Base-by-base conservation (phyloP, 768 basidiomycete genomes). In the Naganishia vaughanmartiniae region DNA sequence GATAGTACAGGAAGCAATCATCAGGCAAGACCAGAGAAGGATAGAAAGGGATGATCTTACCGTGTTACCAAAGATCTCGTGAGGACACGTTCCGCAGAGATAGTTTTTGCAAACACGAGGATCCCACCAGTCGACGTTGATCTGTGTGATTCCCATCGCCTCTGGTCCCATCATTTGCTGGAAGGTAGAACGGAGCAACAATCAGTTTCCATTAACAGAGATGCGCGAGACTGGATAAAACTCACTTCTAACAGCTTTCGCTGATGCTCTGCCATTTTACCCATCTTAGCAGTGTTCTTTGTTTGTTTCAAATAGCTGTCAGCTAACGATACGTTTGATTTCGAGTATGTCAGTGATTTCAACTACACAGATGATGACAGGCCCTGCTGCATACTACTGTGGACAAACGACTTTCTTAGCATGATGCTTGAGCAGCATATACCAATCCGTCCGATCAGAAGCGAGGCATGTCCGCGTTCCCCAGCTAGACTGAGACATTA, bases 161-260 rank as follows among this genome's bases (percentile, higher is more conserved):
- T 99, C 95, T 55, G 95, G 91, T n/a, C 93, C 95, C 94, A 97
- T 97, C 93, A 95, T 96, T 94, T 96, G 94, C 94, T 96, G 71
- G n/a, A 55, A 21, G n/a, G 21, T 4, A 42, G n/a, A 31, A 28
- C 30, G 19, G 21, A 70, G 24, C 54, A 39, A 28, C 12, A 15
- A 21, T 26, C 7, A 63, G 39, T 15, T 51, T 24, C 48, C 4
- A n/a, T n/a, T 51, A 15, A 51, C 48, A 51, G 7, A 51, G 24
- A 24, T n/a, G 12, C n/a, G 7, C 21, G 39, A 17, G 21, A 48
- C 15, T 31, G 36, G 15, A 19, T 9, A 30, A 55, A 6, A 78
- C 82, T n/a, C 74, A 85, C 87, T 83, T 87, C 85, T 65, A 87
- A 81, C 82, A 97, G 90, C 89, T 92, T 96, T 74, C 93, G 88